Conservation (phyloP, 163 green algal genomes). For the Prototheca wickerhamii region DNA sequence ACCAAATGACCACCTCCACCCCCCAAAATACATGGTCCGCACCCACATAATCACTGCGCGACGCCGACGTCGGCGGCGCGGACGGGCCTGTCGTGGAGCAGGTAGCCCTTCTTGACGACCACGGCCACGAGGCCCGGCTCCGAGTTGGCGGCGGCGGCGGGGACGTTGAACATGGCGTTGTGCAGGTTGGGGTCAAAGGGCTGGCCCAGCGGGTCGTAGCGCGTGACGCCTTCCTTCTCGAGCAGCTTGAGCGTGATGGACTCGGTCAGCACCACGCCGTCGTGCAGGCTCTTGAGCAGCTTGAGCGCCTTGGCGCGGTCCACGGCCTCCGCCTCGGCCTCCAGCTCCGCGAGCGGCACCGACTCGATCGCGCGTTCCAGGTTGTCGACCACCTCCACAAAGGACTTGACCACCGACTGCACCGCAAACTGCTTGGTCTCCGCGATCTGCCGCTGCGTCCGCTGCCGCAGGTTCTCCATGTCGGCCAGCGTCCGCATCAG, state of each 20-base stretch:
- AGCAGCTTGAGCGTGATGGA: constrained; percentile 63
- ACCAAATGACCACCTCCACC: too few species aligned
- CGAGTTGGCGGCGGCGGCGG: constrained; percentile 45
- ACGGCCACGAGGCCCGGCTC: constrained; percentile 66
- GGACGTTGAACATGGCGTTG: constrained; percentile 85
- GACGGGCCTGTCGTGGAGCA: constrained; percentile 77
- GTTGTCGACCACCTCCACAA: constrained; percentile 94
- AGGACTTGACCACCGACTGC: constrained; percentile 76
- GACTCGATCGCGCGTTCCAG: constrained; percentile 67
- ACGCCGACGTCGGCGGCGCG: constrained; percentile 88
- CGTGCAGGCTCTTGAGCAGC: constrained; percentile 59
- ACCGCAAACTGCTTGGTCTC: constrained; percentile 77
- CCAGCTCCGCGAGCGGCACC: constrained; percentile 50
- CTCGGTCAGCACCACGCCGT: constrained; percentile 84
- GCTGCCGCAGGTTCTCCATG: constrained; percentile 88
- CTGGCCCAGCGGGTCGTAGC: constrained; percentile 36
- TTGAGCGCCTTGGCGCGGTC: constrained; percentile 33
- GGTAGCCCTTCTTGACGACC: constrained; percentile 87
- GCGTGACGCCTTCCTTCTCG: constrained; percentile 27
- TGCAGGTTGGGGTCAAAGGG: constrained; percentile 93
- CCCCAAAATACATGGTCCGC: too few species aligned
- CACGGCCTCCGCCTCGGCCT: constrained; percentile 13
- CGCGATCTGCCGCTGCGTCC: constrained; percentile 66
- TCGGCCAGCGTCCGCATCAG: constrained; percentile 69
- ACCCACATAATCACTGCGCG: constrained; percentile 11